These are phyloP conservation scores for Tolypocladium inflatum DNA, from an alignment of 2,329 filamentous ascomycete genomes.

Conservation along the genomic window DNA sequence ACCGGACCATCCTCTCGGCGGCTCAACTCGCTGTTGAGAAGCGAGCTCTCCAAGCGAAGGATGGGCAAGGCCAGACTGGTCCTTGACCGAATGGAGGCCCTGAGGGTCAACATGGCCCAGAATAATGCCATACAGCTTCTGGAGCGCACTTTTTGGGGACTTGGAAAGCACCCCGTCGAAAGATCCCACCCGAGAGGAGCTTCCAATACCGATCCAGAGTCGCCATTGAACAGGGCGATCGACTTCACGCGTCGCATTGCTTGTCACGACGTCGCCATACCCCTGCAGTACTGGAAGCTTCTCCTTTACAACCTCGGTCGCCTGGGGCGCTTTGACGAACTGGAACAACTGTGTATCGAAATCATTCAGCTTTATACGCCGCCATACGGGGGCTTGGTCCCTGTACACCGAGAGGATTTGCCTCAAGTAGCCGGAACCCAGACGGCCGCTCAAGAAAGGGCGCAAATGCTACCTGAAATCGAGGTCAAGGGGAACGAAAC, in stretches of 20 bases:
- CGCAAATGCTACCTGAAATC: background rate
- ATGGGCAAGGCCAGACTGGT: conserved; percentile 14
- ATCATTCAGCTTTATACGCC: conserved; percentile 29
- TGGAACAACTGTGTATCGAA: conserved; percentile 33
- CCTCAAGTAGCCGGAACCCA: conserved; percentile 11
- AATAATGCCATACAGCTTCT: conserved; percentile 16
- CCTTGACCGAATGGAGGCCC: conserved; percentile 22
- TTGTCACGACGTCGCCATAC: conserved; percentile 22
- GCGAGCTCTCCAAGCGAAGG: conserved; percentile 7
- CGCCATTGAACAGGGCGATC: conserved; percentile 20
- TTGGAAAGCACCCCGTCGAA: conserved; percentile 16
- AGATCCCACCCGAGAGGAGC: background rate
- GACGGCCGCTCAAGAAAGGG: background rate
- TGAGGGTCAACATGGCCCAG: conserved; percentile 17
- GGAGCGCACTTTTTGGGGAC: conserved; percentile 12
- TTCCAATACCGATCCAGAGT: background rate
- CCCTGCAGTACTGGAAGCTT: conserved; percentile 29
- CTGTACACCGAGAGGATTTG: conserved; percentile 34
- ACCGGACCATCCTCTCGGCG: conserved; percentile 9
- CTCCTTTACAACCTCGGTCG: conserved; percentile 35
- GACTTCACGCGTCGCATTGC: conserved; percentile 17
- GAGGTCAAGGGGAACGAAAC: background rate
- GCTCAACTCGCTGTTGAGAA: conserved; percentile 13
- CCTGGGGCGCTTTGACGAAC: conserved; percentile 31
- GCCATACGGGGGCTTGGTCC: conserved; percentile 23